phyloP scores from a whole-genome alignment of 1,284 basidiomycete genomes.

The Apiotrichum mycotoxinovorans region DNA sequence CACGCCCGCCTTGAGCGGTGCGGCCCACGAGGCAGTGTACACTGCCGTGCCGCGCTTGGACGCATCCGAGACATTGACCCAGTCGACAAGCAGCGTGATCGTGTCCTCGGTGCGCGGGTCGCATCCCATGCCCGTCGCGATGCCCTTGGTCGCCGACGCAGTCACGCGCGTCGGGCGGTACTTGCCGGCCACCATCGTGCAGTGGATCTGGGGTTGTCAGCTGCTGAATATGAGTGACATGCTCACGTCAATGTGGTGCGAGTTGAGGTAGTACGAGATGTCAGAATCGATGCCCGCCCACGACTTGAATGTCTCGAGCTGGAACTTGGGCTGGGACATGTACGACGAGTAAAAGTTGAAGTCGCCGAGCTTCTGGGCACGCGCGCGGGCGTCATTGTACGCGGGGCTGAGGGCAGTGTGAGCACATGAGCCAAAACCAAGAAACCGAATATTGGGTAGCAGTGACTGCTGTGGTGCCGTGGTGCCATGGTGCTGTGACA shows the following conservation, averaged over 20 bases:
- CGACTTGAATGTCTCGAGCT: slow-evolving; percentile 86
- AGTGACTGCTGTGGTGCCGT: no score
- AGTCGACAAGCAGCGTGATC: slow-evolving; percentile 89
- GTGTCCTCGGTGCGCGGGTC: slow-evolving; percentile 76
- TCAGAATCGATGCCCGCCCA: slow-evolving; percentile 93
- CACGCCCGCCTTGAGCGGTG: slow-evolving; percentile 53
- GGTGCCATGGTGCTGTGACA: no score
- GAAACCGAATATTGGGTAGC: no score
- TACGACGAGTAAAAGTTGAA: slow-evolving; percentile 70
- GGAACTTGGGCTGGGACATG: slow-evolving; percentile 93
- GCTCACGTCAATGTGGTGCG: slow-evolving; percentile 69
- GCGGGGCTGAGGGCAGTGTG: slow-evolving; percentile 59
- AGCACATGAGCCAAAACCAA: no score
- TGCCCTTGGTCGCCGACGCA: slow-evolving; percentile 81
- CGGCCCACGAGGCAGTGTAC: slow-evolving; percentile 77
- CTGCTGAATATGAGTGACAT: slow-evolving; percentile 46
- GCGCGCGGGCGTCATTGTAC: slow-evolving; percentile 77
- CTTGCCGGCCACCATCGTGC: slow-evolving; percentile 82
- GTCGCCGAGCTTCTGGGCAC: slow-evolving; percentile 73
- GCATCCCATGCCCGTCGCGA: slow-evolving; percentile 72
- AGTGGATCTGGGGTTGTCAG: slow-evolving; percentile 62
- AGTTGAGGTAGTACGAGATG: slow-evolving; percentile 85
- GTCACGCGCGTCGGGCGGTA: slow-evolving; percentile 71
- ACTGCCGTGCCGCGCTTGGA: slow-evolving; percentile 61
- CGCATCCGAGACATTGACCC: slow-evolving; percentile 69